Base-by-base conservation (phyloP, 2,329 filamentous ascomycete species). In the Ceratocystis harringtonii region DNA sequence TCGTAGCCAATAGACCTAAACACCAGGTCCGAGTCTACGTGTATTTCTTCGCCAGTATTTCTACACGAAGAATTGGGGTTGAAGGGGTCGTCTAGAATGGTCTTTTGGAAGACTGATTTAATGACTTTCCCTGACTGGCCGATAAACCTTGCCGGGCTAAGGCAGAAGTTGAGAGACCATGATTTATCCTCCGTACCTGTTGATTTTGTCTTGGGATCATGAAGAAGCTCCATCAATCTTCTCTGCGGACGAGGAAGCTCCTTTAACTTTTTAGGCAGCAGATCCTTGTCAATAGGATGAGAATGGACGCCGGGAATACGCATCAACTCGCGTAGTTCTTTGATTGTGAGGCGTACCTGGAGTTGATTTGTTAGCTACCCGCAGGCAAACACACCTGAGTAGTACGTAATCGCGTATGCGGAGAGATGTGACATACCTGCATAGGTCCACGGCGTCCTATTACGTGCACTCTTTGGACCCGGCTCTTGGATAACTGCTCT, bases 1-100 rank as follows among this genome's bases (percentile, higher is more conserved):
- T 90, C 90, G 77, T 99, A 99, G 5, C 94, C 94, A 55, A 99
- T 92, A n/a, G 90, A 95, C 19, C 91, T 85, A 76, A 99, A 96
- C 17, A 90, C 91, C 3, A 92, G 73, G 5, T 85, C 81, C 0
- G 90, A 85, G 0, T 83, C 79, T 4, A 95, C 70, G 3, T 79
- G 73, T 2, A 80, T 67, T 1, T 76, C 76, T 67, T 82, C 76
- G 0, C 78, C 80, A 0, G 80, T 84, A 12, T 76, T 72, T 2
- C 75, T 72, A 15, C 80, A 77, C 63, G 78, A 75, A 7, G 82
- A 78, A 52, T 75, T 70, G 17, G 80, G 78, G 72, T 79, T 81
- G 76, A 80, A 84, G 67, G 72, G 80, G 70, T 82, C 79, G 0
- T 77, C 76, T 45, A 92, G 74, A 65, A 76, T 71, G 19, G 80